These are phyloP conservation scores for Cubamyces sp. DNA, from an alignment of 768 basidiomycete species.

Conservation along the genomic window DNA sequence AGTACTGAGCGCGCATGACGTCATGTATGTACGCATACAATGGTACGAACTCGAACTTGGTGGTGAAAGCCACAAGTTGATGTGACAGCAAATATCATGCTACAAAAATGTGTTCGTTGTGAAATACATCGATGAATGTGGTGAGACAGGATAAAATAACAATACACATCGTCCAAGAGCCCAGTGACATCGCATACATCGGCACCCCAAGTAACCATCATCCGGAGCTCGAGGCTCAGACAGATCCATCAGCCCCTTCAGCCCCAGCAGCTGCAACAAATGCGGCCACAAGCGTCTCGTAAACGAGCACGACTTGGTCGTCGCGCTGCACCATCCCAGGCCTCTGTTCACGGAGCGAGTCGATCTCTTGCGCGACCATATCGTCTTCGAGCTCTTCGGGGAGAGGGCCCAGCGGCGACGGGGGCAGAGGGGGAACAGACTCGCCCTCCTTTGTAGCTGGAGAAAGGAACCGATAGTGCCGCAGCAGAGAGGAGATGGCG, in stretches of 20 bases:
- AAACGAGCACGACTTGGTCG: constrained; percentile 68
- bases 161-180: too few relatives aligned
- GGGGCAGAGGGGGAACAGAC: constrained; percentile 40
- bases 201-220: too few relatives aligned
- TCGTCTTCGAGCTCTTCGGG: constrained; percentile 54
- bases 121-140: too few relatives aligned
- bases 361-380: constrained; percentile 70
- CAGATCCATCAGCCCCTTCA: background rate
- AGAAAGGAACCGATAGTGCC: constrained; percentile 51
- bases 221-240: too few relatives aligned
- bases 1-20: too few relatives aligned
- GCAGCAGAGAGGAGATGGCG: constrained; percentile 77
- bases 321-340: constrained; percentile 79
- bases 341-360: constrained; percentile 78
- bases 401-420: constrained; percentile 63
- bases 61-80: too few relatives aligned
- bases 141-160: too few relatives aligned
- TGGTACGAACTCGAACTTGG: too few relatives aligned
- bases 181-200: too few relatives aligned
- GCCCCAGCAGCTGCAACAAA: constrained; percentile 4
- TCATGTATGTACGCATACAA: too few relatives aligned
- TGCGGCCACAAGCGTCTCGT: constrained; percentile 48
- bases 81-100: too few relatives aligned
- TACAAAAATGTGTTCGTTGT: too few relatives aligned
- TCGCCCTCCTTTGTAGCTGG: constrained; percentile 36